Evolutionary conservation across 169 alveolate species (phyloP), one percentile per base, ranked within the genome.

Genomic region (Haemoproteus tartakovskyi): DNA sequence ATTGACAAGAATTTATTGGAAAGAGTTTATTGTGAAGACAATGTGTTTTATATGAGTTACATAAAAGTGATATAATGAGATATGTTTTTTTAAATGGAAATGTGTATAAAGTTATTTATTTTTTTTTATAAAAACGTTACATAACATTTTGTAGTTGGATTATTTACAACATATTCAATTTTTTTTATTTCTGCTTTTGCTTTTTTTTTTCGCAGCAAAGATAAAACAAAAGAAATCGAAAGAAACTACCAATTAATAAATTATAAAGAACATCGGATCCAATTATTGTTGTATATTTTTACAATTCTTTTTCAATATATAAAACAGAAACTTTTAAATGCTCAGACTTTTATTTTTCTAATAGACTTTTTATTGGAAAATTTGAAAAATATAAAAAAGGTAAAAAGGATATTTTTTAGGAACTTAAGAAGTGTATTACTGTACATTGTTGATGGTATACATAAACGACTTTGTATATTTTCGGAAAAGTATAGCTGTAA

Each of bases 391-490:
- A 36, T 50, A 16, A 51, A 51, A 27, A 3, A 19, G n/a, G 57
- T 5, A 2, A 64, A 51, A 2, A 38, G 33, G 2, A 2, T 19
- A 18, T 64, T 64, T 46, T 29, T 51, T 16, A 8, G 11, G 0
- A 64, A 64, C 12, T n/a, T 51, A 45, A 51, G 41, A 64, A 12
- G 4, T 11, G 14, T 64, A 33, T 12, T 64, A 30, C 4, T 27
- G 4, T 14, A 64, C 50, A 26, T 64, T 36, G 56, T 64, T 33
- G 24, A 56, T 18, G 57, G 52, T 51, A 38, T 64, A 1, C 41
- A 64, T 6, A 56, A 27, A 6, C 67, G 81, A 1, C 33, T 64
- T 29, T 51, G 36, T 22, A 30, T 51, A n/a, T 64, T 64, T 29
- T 36, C 52, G 11, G 27, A 22, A 51, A 64, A 48, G 24, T 50